Evolutionary conservation across 1,139 yeast genomes (phyloP).

Genomic region (Geotrichum klebahnii): DNA sequence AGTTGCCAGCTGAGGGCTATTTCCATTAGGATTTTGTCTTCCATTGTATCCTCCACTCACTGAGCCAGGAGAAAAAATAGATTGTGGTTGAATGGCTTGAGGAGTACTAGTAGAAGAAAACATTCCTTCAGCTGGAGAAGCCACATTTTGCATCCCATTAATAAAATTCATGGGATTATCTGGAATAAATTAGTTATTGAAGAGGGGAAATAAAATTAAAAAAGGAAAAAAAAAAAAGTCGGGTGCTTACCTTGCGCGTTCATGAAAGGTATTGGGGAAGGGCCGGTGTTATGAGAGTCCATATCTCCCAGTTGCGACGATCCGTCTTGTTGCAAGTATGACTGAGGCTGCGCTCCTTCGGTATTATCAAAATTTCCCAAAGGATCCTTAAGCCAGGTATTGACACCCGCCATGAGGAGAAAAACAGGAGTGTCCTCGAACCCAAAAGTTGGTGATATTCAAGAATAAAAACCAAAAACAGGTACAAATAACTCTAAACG

Average conservation of each 20-base stretch:
- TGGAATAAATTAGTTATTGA: neutral
- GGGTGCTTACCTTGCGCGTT: slow-evolving; percentile 10
- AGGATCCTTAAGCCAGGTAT: slow-evolving; percentile 13
- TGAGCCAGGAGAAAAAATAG: slow-evolving; percentile 4
- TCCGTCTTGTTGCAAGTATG: slow-evolving; percentile 9
- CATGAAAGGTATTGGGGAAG: neutral
- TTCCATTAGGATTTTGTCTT: slow-evolving; percentile 1
- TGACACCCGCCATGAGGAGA: slow-evolving; percentile 11
- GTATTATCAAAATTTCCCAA: slow-evolving; percentile 7
- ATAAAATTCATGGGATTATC: slow-evolving; percentile 9
- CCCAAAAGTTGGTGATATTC: neutral
- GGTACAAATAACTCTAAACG: neutral
- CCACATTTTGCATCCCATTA: slow-evolving; percentile 8
- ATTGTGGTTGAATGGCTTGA: slow-evolving; percentile 2
- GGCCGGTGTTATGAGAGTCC: slow-evolving; percentile 3
- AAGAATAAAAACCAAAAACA: neutral
- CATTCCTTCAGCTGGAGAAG: slow-evolving; percentile 1
- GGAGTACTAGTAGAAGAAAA: slow-evolving; percentile 7
- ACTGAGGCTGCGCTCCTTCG: slow-evolving; percentile 4
- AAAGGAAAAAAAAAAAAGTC: neutral
- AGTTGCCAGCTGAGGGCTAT: slow-evolving; percentile 2
- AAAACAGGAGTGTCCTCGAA: neutral
- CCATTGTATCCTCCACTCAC: slow-evolving; percentile 1
- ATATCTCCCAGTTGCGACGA: neutral
- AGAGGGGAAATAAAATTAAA: neutral